Evolutionary conservation across 768 basidiomycete genomes (phyloP).

Genomic region (Hericium rajendrae): DNA sequence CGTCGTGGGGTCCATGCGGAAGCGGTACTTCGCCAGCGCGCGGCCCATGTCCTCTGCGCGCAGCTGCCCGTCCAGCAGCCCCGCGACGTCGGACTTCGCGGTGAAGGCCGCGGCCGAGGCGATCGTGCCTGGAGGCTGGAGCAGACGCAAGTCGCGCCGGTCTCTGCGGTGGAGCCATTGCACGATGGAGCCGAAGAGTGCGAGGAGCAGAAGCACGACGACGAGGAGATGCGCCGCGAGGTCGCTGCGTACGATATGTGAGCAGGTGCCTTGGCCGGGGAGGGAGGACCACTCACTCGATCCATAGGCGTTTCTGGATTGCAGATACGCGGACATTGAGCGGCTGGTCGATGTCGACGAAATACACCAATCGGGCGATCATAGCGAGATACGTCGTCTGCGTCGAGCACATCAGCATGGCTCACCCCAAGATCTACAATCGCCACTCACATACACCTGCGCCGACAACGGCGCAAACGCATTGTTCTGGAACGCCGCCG

Average conservation of each 20-base stretch:
- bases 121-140: slow-evolving; percentile 42
- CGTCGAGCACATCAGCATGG: not conserved
- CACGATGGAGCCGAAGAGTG: slow-evolving; percentile 32
- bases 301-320: slow-evolving; percentile 35
- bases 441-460: slow-evolving; percentile 38
- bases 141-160: slow-evolving; percentile 33
- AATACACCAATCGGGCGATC: slow-evolving; percentile 43
- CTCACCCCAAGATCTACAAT: not conserved
- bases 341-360: slow-evolving; percentile 26
- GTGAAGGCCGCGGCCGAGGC: slow-evolving; percentile 48
- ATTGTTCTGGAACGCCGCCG: slow-evolving; percentile 27
- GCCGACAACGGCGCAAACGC: slow-evolving; percentile 29
- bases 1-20: slow-evolving; percentile 38
- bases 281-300: slow-evolving; percentile 29
- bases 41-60: slow-evolving; percentile 28
- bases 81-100: slow-evolving; percentile 38
- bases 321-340: slow-evolving; percentile 34
- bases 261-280: not conserved
- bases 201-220: slow-evolving; percentile 33
- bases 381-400: slow-evolving; percentile 40
- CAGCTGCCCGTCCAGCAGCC: slow-evolving; percentile 34
- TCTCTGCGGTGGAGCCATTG: slow-evolving; percentile 38
- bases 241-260: slow-evolving; percentile 20
- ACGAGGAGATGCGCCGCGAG: slow-evolving; percentile 36
- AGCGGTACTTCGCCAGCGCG: slow-evolving; percentile 34